A percentile compares a stretch with the other conserved stretches of the same genome.
Conservation (phyloP, 495 filamentous ascomycete species). For the Cudoniella acicularis region DNA sequence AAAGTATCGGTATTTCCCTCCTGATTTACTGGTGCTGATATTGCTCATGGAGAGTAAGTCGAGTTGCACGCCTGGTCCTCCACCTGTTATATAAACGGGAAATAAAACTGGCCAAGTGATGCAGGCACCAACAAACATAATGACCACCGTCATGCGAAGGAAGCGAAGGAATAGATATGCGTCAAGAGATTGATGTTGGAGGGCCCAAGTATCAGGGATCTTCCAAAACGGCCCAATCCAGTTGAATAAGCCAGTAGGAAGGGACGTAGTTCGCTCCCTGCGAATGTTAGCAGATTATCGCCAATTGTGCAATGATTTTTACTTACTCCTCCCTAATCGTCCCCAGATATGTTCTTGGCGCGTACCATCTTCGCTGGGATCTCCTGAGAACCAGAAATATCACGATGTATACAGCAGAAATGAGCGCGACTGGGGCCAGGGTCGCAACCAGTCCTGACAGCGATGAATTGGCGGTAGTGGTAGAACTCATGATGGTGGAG, state of each 20-base stretch:
- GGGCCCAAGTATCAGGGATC: slow-evolving; percentile 76
- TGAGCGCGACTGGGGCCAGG: slow-evolving; percentile 62
- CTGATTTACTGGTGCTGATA: slow-evolving; percentile 44
- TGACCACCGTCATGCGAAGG: slow-evolving; percentile 64
- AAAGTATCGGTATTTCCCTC: slow-evolving; percentile 59
- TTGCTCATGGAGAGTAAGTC: slow-evolving; percentile 79
- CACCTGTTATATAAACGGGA: slow-evolving; percentile 83
- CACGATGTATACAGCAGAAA: slow-evolving; percentile 59
- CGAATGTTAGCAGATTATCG: slow-evolving; percentile 5
- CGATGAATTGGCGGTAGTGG: neutral
- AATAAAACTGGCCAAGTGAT: slow-evolving; percentile 85
- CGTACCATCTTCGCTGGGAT: slow-evolving; percentile 73
- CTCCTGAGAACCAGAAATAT: slow-evolving; percentile 76
- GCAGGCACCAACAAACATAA: slow-evolving; percentile 75
- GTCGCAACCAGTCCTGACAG: slow-evolving; percentile 57
- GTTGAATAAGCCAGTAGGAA: slow-evolving; percentile 66
- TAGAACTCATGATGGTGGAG: slow-evolving; percentile 5
- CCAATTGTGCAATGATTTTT: slow-evolving; percentile 6
- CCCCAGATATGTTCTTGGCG: slow-evolving; percentile 83
- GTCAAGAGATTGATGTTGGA: slow-evolving; percentile 88
- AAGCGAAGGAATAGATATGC: slow-evolving; percentile 85
- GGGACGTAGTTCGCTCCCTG: slow-evolving; percentile 63
- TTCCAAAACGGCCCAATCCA: slow-evolving; percentile 76
- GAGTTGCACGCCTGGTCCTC: slow-evolving; percentile 58
- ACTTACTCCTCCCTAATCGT: slow-evolving; percentile 61